Evolutionary conservation across 164 flowering plant genomes (phyloP).

Genomic region (Vitis amurensis): DNA sequence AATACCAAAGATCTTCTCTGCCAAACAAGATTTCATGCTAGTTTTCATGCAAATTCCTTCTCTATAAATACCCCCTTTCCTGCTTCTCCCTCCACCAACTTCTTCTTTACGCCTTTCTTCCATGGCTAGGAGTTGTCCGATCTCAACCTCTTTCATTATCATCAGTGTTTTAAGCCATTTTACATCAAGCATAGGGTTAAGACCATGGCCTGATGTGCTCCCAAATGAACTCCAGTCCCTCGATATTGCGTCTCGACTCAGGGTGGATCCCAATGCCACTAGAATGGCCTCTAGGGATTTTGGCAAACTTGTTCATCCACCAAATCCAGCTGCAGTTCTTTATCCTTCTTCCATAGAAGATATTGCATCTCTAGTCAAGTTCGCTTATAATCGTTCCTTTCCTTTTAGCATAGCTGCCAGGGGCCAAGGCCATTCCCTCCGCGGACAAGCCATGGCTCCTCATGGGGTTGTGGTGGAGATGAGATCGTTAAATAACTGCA

Average conservation of each 20-base stretch:
- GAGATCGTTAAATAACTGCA: slow-evolving; percentile 32
- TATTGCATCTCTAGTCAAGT: slow-evolving; percentile 40
- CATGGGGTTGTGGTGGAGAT: slow-evolving; percentile 86
- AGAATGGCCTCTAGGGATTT: slow-evolving; percentile 54
- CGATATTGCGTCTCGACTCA: slow-evolving; percentile 33
- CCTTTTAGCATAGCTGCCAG: slow-evolving; percentile 62
- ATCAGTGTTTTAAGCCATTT: slow-evolving; percentile 23
- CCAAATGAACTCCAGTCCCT: slow-evolving; percentile 28
- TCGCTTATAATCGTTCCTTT: slow-evolving; percentile 26
- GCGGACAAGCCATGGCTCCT: slow-evolving; percentile 75
- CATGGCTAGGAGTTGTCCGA: slow-evolving; percentile 25
- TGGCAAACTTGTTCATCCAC: slow-evolving; percentile 41
- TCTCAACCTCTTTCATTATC: slow-evolving; percentile 14
- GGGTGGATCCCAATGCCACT: slow-evolving; percentile 28
- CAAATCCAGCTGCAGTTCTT: slow-evolving; percentile 59
- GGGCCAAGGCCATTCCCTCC: slow-evolving; percentile 72
- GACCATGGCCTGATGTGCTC: neutral
- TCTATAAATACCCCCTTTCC: slow-evolving; percentile 8
- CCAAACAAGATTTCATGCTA: slow-evolving; percentile 22
- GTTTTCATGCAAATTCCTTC: slow-evolving; percentile 21
- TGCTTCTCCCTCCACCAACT: neutral
- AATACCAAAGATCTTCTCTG: neutral
- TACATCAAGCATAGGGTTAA: slow-evolving; percentile 23
- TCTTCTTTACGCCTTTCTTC: slow-evolving; percentile 7
- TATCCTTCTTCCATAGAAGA: slow-evolving; percentile 55